These are phyloP conservation scores for Monosporascus sp. DNA, from an alignment of 2,329 filamentous ascomycete genomes.

Conservation along the genomic window DNA sequence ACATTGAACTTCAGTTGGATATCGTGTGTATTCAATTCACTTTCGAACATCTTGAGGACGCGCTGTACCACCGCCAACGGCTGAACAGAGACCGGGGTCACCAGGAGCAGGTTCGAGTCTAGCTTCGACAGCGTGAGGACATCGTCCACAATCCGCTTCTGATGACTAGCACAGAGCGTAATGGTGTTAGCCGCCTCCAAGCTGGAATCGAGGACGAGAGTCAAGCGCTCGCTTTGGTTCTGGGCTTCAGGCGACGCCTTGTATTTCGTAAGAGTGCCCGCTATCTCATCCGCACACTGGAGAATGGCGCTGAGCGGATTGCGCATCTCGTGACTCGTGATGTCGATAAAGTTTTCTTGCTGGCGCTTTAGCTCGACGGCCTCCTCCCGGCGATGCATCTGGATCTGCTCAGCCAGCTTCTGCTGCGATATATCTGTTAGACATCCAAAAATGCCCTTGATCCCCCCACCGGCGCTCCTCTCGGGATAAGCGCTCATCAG, in stretches of 20 bases:
- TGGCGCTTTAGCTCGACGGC: constrained; percentile 74
- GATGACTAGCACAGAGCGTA: constrained; percentile 71
- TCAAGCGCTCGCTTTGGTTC: constrained; percentile 41
- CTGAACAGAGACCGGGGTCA: constrained; percentile 65
- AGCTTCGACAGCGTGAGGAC: constrained; percentile 64
- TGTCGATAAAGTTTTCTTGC: constrained; percentile 68
- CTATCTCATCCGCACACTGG: constrained; percentile 72
- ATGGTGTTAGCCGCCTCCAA: constrained; percentile 79
- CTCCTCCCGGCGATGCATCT: constrained; percentile 72
- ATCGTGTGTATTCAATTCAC: constrained; percentile 65
- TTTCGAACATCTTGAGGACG: constrained; percentile 74
- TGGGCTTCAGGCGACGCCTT: constrained; percentile 28
- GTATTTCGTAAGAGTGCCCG: constrained; percentile 42
- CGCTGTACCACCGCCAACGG: constrained; percentile 63
- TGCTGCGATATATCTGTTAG: constrained; percentile 83
- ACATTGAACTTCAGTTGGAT: constrained; percentile 67
- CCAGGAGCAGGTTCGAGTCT: constrained; percentile 64
- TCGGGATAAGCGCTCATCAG: constrained; percentile 73
- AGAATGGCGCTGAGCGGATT: constrained; percentile 71
- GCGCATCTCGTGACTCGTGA: constrained; percentile 70
- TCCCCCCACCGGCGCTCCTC: constrained; percentile 53
- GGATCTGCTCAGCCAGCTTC: constrained; percentile 77
- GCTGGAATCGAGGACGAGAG: constrained; percentile 41
- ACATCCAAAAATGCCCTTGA: constrained; percentile 73
- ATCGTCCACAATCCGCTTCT: constrained; percentile 67